Conservation (phyloP, 2,329 filamentous ascomycete species). For the Aspergillus ibericus region DNA sequence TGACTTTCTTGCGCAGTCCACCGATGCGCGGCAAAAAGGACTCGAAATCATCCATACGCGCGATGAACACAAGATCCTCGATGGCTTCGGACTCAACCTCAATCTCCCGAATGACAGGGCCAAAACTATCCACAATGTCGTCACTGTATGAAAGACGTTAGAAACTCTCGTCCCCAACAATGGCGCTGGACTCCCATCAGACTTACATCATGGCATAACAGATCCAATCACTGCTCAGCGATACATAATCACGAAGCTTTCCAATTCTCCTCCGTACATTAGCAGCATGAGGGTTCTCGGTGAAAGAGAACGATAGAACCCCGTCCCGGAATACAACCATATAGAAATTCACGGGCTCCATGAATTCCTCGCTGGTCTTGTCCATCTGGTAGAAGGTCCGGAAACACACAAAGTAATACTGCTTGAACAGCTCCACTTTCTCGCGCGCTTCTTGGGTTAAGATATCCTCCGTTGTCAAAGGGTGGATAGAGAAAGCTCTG, state of each 20-base stretch:
- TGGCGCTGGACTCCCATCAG: background rate
- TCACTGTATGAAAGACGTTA: constrained; percentile 56
- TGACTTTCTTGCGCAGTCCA: constrained; percentile 87
- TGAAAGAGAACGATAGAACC: constrained; percentile 91
- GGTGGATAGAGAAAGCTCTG: constrained; percentile 93
- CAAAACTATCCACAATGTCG: constrained; percentile 96
- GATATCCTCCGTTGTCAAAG: constrained; percentile 94
- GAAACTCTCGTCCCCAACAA: background rate
- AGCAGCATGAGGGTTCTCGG: constrained; percentile 78
- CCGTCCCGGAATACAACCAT: constrained; percentile 96
- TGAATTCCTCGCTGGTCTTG: constrained; percentile 74
- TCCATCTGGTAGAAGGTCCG: constrained; percentile 86
- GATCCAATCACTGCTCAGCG: constrained; percentile 95
- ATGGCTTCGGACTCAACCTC: constrained; percentile 89
- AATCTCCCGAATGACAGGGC: constrained; percentile 81
- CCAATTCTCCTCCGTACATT: constrained; percentile 91
- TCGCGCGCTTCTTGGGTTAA: constrained; percentile 92
- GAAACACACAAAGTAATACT: constrained; percentile 98
- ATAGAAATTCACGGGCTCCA: constrained; percentile 94
- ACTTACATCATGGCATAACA: constrained; percentile 95
- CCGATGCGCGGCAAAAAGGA: constrained; percentile 85
- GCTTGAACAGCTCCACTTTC: constrained; percentile 96
- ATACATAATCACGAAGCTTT: constrained; percentile 89
- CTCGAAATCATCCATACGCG: constrained; percentile 84
- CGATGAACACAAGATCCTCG: constrained; percentile 92